Evolutionary conservation across 768 basidiomycete genomes (phyloP).

Genomic region (Naganishia friedmannii): DNA sequence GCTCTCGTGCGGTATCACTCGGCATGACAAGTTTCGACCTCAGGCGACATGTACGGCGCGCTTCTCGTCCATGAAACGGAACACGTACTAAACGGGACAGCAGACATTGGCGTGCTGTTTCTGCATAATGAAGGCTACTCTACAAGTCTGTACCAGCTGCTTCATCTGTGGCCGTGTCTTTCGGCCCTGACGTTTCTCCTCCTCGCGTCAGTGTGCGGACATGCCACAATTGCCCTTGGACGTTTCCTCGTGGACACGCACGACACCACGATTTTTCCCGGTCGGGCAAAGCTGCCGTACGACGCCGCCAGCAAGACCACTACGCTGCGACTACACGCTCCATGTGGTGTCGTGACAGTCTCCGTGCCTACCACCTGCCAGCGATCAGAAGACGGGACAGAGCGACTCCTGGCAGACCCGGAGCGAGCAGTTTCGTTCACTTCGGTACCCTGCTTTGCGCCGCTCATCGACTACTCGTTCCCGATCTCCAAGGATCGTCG

Average conservation of each 20-base stretch:
- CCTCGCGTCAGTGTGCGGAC: not conserved
- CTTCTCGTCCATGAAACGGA: not conserved
- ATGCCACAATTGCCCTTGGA: not conserved
- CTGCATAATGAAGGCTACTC: not conserved
- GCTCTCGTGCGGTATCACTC: not conserved
- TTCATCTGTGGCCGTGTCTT: not conserved
- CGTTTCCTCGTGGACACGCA: not conserved
- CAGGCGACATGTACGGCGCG: slow-evolving; percentile 2
- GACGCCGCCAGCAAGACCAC: not conserved
- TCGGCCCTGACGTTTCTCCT: not conserved
- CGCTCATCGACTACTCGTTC: not conserved
- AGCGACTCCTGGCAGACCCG: not conserved
- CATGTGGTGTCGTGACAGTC: not conserved
- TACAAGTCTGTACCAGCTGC: not conserved
- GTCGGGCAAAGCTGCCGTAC: not conserved
- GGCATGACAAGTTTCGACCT: not conserved
- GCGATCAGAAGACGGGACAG: not conserved
- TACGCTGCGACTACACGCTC: not conserved
- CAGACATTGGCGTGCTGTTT: not conserved
- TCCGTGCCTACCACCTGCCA: not conserved
- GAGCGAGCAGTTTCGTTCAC: not conserved
- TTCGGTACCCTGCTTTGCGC: not conserved
- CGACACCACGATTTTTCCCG: not conserved
- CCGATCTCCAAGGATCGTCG: not conserved
- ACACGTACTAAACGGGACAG: not conserved